Base-by-base conservation (phyloP, 306 rosid genomes). In the Acmispon strigosus region DNA sequence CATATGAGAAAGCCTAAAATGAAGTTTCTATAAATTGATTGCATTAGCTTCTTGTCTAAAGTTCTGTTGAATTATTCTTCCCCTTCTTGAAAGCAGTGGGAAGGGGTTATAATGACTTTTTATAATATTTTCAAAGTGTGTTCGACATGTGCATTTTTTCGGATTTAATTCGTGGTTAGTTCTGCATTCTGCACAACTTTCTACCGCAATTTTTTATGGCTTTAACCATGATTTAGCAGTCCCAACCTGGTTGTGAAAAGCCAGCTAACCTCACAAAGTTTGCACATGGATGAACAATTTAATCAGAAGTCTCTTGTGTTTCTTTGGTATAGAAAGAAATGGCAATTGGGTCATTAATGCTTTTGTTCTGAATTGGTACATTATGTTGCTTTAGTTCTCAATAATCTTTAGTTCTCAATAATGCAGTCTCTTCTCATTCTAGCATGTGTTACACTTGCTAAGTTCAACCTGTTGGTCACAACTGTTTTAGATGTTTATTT, bases 321-420 rank as follows among this genome's bases (percentile, higher is more conserved):
- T 24, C 56, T 27, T 50, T 39, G 61, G 58, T 41, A 37, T 50
- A 18, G 50, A 20, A 74, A 59, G 60, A 45, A 44, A 44, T 62
- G 22, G 15, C 8, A 56, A 10, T 44, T 27, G 29, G 29, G 17
- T 62, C 39, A 29, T 11, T 66, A 19, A n/a, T 60, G 18, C 59
- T 44, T 66, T 66, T 16, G 22, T 60, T 72, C 24, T 72, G 61
- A 51, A 41, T 56, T 60, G 59, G 48, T 24, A 54, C 49, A 36
- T 48, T 36, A 27, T 43, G 73, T 32, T 32, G 37, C 37, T 32
- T 32, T 32, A 5, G 37, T 32, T 32, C 37, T 32, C 8, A 32
- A 32, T 32, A 18, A 48, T 27, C 37, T 32, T 32, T 32, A 5
- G 37, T 32, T 32, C 37, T 32, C 8, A 32, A 32, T 32, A 18